Evolutionary conservation across 2,329 filamentous ascomycete species (phyloP), one percentile per base, ranked within the genome.

Genomic region (Alternaria sp.): DNA sequence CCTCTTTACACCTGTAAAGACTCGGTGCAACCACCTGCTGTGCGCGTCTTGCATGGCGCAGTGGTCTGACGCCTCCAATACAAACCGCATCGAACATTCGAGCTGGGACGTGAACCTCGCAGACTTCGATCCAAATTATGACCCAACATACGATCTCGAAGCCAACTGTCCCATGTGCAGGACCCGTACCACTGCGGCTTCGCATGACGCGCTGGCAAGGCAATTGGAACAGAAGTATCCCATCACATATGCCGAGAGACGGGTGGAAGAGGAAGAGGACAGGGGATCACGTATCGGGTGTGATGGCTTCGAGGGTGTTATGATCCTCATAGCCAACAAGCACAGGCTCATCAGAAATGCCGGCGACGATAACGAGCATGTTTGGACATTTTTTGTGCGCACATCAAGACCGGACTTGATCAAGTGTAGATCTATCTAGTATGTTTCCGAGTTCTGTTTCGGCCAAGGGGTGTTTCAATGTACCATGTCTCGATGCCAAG

Each of bases 371-470:
- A 81, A 80, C 45, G 63, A 72, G 54, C 80, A 82, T 60, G 73
- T 79, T 31, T 83, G 81, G 80, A 78, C 74, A 0, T 82, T 82
- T 60, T 83, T 82, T 61, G 78, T 82, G 5, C 62, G 72, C n/a
- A 70, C 76, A 0, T 79, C 75, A n/a, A 70, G 79, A 3, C 75
- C 71, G 9, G 80, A 81, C n/a, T 73, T 82, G 26, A 72, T 83
- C 8, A 72, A 56, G 77, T 83, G 7, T 76, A 80, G 28, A 75
- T 82, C 4, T 57, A 73, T 21, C 44, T 78, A 51, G 56, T 58
- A 31, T 26, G 55, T 50, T 49, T 8, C 4, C 21, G n/a, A 26
- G 17, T 11, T 5, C 24, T 29, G 7, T 31, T 65, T 71, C 28
- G 13, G 65, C 62, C 33, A 28, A 51, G 24, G 14, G 24, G n/a